Evolutionary conservation across 192 early-diverging fungal species (phyloP).

Genomic region (Phycomyces blakesleeanus): DNA sequence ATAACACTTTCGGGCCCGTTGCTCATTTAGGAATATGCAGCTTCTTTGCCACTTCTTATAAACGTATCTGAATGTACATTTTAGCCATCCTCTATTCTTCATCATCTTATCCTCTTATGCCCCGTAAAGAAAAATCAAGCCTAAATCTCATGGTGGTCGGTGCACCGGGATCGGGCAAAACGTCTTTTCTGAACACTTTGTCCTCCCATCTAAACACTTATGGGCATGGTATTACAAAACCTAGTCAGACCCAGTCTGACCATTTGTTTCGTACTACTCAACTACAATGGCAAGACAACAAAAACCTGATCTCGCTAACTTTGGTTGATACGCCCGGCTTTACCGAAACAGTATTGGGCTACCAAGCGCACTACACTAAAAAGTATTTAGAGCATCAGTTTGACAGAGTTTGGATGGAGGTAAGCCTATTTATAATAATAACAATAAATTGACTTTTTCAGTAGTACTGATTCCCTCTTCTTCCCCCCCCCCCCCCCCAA

Average conservation of each 20-base stretch:
- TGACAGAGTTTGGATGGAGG: not conserved
- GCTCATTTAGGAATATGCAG: not conserved
- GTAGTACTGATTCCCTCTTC: too few species aligned
- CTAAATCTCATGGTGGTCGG: not conserved
- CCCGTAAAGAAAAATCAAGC: not conserved
- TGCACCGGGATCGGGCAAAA: not conserved
- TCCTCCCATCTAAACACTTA: not conserved
- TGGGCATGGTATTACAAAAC: not conserved
- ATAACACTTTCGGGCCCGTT: too few species aligned
- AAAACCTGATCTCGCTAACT: not conserved
- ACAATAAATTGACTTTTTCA: not conserved
- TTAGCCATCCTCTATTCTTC: not conserved
- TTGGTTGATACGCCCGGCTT: not conserved
- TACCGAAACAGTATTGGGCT: not conserved
- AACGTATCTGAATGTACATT: not conserved
- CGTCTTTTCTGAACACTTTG: not conserved
- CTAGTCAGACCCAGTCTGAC: not conserved
- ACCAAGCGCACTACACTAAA: not conserved
- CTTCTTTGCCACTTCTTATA: not conserved
- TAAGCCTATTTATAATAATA: not conserved
- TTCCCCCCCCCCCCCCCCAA: too few species aligned
- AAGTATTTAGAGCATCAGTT: not conserved
- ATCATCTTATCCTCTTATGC: not conserved
- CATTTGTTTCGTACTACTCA: not conserved
- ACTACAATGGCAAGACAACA: not conserved